Evolutionary conservation across 176 grass and related monocot species (phyloP).

Genomic region (Echinochloa phyllopogon): DNA sequence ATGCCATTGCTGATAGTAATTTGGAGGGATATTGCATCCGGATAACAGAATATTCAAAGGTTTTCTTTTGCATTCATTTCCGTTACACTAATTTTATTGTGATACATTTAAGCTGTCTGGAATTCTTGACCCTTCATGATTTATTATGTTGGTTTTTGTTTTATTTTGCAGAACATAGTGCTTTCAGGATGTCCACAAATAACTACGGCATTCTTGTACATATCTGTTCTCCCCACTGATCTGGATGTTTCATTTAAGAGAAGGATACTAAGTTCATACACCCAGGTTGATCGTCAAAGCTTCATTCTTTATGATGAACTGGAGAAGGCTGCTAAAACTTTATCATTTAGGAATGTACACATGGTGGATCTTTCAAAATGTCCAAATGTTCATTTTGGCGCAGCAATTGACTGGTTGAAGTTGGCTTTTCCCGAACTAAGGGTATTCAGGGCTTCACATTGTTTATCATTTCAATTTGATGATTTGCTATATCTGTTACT

Average conservation of each 20-base stretch:
- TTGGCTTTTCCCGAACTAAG: conserved; percentile 59
- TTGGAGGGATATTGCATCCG: conserved; percentile 56
- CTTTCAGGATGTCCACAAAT: conserved; percentile 70
- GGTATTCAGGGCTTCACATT: conserved; percentile 61
- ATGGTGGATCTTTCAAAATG: conserved; percentile 68
- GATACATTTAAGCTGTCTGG: conserved; percentile 15
- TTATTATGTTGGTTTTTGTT: neutral
- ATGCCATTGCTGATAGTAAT: conserved; percentile 39
- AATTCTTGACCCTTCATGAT: neutral
- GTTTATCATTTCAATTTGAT: conserved; percentile 53
- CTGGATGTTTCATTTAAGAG: conserved; percentile 52
- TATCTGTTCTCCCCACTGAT: conserved; percentile 54
- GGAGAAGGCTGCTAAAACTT: conserved; percentile 37
- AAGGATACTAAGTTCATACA: conserved; percentile 43
- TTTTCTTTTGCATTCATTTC: conserved; percentile 35
- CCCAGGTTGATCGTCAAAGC: conserved; percentile 25
- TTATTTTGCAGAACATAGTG: conserved; percentile 64
- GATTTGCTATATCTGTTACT: conserved; percentile 61
- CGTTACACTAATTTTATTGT: conserved; percentile 9
- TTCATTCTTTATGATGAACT: conserved; percentile 37
- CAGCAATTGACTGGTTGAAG: conserved; percentile 53
- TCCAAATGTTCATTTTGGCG: conserved; percentile 57
- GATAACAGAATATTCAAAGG: conserved; percentile 68
- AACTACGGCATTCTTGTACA: conserved; percentile 52
- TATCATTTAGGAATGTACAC: conserved; percentile 46